These are phyloP conservation scores for Paraurostyla sp. DNA, from an alignment of 73 alveolate species.

Conservation along the genomic window DNA sequence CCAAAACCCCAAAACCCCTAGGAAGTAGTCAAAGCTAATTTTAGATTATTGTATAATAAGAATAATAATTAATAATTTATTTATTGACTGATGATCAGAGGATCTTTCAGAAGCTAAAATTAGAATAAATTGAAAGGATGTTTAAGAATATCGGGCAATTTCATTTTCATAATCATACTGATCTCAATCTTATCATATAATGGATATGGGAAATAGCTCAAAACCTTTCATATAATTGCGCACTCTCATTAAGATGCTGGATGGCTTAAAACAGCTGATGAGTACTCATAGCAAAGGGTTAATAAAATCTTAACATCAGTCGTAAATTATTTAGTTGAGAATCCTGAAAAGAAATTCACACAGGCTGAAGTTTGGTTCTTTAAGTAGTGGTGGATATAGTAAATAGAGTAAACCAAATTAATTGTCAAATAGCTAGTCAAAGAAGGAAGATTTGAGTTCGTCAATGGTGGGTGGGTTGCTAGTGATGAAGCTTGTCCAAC, in stretches of 20 bases:
- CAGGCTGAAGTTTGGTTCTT: constrained; percentile 93
- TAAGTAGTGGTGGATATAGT: constrained; percentile 84
- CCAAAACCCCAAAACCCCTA: constrained; percentile 67
- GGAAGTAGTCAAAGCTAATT: background rate
- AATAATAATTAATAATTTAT: background rate
- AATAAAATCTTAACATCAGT: constrained; percentile 68
- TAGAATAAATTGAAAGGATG: too few species aligned
- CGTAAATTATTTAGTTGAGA: constrained; percentile 63
- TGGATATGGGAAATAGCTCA: too few species aligned
- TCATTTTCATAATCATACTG: too few species aligned
- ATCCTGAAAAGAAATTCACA: constrained; percentile 83
- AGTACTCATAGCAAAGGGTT: constrained; percentile 69
- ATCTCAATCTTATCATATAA: too few species aligned
- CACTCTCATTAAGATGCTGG: constrained; percentile 65
- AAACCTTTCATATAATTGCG: constrained; percentile 59
- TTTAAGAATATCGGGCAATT: too few species aligned
- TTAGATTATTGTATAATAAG: background rate
- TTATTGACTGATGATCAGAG: too few species aligned
- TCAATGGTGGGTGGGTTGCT: constrained; percentile 95
- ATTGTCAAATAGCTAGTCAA: constrained; percentile 64
- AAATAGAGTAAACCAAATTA: constrained; percentile 58
- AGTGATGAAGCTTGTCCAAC: constrained; percentile 92
- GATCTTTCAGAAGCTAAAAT: too few species aligned
- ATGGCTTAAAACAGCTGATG: constrained; percentile 59
- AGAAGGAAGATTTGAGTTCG: constrained; percentile 86